Conservation (phyloP, 495 filamentous ascomycete species). For the Mycothermus thermophilus region DNA sequence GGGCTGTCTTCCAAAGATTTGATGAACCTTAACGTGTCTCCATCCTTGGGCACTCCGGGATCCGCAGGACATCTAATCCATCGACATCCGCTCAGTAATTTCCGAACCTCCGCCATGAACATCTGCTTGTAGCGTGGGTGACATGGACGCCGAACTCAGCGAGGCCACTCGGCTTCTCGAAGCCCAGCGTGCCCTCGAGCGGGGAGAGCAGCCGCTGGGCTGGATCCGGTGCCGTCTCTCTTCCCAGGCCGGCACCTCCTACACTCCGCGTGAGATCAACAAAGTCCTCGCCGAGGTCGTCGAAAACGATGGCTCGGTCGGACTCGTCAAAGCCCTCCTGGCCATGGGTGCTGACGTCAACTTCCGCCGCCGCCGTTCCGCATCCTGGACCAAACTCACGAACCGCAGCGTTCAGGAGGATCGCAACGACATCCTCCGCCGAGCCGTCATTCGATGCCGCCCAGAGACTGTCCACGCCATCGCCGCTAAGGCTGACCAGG, state of each 20-base stretch:
- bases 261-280: constrained; percentile 18
- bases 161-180: constrained; percentile 17
- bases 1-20: too few species aligned
- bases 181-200: constrained; percentile 9
- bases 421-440: constrained; percentile 15
- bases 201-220: constrained; percentile 7
- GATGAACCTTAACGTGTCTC: too few species aligned
- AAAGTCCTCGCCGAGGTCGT: constrained; percentile 16
- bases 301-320: constrained; percentile 14
- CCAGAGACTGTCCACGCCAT: constrained; percentile 15
- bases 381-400: constrained; percentile 12
- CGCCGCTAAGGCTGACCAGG: constrained; percentile 19
- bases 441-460: constrained; percentile 14
- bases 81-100: background rate
- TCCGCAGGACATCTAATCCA: too few species aligned
- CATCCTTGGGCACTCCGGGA: too few species aligned
- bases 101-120: too few species aligned
- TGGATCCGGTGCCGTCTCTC: constrained; percentile 11
- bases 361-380: constrained; percentile 13
- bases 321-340: constrained; percentile 17
- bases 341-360: constrained; percentile 21
- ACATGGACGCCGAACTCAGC: constrained; percentile 12
- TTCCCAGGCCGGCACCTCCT: constrained; percentile 7
- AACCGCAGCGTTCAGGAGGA: constrained; percentile 8
- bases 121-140: too few species aligned